These are phyloP conservation scores for Dothidotthia symphoricarpi DNA, from an alignment of 2,329 filamentous ascomycete genomes.

Conservation along the genomic window DNA sequence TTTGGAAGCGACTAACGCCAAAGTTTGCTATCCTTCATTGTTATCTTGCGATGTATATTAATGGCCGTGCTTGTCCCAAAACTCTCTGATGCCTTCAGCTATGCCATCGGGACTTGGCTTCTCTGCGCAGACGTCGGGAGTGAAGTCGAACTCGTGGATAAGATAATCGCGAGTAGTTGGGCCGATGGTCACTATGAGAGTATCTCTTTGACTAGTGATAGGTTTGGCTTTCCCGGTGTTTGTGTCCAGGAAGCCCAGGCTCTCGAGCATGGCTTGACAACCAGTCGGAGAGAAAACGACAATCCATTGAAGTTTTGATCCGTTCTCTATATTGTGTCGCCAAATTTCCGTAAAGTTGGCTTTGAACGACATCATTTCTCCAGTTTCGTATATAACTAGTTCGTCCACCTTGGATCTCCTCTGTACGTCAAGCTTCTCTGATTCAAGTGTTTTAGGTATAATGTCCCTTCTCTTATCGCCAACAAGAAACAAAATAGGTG, in stretches of 20 bases:
- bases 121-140: constrained; percentile 76
- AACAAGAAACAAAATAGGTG: constrained; percentile 77
- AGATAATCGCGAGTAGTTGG: constrained; percentile 85
- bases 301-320: constrained; percentile 60
- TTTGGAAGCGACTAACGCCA: too few relatives aligned
- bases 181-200: constrained; percentile 81
- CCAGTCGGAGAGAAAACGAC: constrained; percentile 68
- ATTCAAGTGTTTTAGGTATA: constrained; percentile 78
- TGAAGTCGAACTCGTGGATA: constrained; percentile 60
- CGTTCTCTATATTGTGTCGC: constrained; percentile 42
- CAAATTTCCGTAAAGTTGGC: constrained; percentile 60
- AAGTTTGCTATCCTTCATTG: too few relatives aligned
- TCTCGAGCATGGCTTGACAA: constrained; percentile 59
- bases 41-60: too few relatives aligned
- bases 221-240: constrained; percentile 38
- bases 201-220: constrained; percentile 40
- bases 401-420: constrained; percentile 69
- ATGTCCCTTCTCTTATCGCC: constrained; percentile 88
- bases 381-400: constrained; percentile 81
- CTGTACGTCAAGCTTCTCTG: constrained; percentile 49
- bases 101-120: constrained; percentile 81
- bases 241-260: constrained; percentile 49
- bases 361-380: constrained; percentile 75
- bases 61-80: constrained; percentile 4
- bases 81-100: constrained; percentile 60